phyloP scores from a whole-genome alignment of 345 rosid species.

The Noccaea caerulescens region DNA sequence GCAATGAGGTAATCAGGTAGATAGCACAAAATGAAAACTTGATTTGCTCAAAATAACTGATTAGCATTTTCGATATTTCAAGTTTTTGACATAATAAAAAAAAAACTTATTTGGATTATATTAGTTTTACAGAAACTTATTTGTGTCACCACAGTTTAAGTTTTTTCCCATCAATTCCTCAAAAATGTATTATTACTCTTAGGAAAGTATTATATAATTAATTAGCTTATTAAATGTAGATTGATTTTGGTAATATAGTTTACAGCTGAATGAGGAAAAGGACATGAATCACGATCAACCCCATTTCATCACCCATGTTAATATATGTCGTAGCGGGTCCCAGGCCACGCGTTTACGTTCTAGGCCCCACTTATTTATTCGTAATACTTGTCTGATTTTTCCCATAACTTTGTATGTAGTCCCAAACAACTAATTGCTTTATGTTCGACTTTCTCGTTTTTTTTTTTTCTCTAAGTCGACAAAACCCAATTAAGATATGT shows the following conservation, averaged over 20 bases:
- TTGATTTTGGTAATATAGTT: constrained; percentile 27
- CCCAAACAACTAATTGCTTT: constrained; percentile 27
- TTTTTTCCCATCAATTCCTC: not conserved
- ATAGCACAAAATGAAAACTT: not conserved
- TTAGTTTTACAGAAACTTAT: no score
- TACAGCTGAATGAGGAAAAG: constrained; percentile 39
- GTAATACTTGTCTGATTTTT: constrained; percentile 38
- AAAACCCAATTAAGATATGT: constrained; percentile 24
- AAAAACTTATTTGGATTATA: no score
- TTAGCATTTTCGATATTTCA: no score
- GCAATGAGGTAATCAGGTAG: no score
- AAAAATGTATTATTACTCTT: not conserved
- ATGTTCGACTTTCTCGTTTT: constrained; percentile 16
- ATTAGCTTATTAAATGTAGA: not conserved
- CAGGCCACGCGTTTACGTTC: constrained; percentile 38
- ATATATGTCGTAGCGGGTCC: constrained; percentile 38
- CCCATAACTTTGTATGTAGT: constrained; percentile 43
- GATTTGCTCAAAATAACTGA: not conserved
- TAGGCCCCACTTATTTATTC: constrained; percentile 20
- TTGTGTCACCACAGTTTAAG: no score
- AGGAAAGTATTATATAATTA: not conserved
- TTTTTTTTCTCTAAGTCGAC: constrained; percentile 6
- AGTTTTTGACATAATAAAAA: no score
- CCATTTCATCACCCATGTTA: constrained; percentile 48
- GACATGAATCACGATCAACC: constrained; percentile 41